phyloP scores from a whole-genome alignment of 306 rosid species.

The Prunus davidiana region DNA sequence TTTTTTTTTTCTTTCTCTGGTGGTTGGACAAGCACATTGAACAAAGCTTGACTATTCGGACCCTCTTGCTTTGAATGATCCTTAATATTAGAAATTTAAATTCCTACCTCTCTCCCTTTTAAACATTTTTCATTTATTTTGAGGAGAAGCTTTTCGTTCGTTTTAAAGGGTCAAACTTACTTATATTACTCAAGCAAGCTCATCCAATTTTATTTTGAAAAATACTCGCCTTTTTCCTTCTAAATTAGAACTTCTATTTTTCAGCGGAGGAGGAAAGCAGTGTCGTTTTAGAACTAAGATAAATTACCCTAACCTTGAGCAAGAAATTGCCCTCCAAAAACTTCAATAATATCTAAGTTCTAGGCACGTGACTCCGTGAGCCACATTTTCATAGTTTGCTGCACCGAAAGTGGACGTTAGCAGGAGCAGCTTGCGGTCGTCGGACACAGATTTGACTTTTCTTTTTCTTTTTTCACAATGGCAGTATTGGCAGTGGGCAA shows the following conservation, averaged over 20 bases:
- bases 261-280: too few species aligned
- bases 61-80: too few species aligned
- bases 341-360: background rate
- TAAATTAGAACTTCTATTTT: too few species aligned
- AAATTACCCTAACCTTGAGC: background rate
- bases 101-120: too few species aligned
- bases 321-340: background rate
- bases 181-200: too few species aligned
- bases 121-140: too few species aligned
- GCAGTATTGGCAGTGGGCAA: background rate
- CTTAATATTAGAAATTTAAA: background rate
- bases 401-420: slow-evolving; percentile 20
- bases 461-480: background rate
- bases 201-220: too few species aligned
- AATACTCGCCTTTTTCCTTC: too few species aligned
- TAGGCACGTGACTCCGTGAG: background rate
- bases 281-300: background rate
- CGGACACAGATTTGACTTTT: slow-evolving; percentile 20
- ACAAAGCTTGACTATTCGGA: background rate
- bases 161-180: too few species aligned
- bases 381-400: slow-evolving; percentile 11
- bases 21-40: too few species aligned
- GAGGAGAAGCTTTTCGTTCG: background rate
- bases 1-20: too few species aligned
- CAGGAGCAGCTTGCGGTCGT: slow-evolving; percentile 4